Conservation (phyloP, 1,284 basidiomycete genomes). For the Sanghuangporus sanghuang region DNA sequence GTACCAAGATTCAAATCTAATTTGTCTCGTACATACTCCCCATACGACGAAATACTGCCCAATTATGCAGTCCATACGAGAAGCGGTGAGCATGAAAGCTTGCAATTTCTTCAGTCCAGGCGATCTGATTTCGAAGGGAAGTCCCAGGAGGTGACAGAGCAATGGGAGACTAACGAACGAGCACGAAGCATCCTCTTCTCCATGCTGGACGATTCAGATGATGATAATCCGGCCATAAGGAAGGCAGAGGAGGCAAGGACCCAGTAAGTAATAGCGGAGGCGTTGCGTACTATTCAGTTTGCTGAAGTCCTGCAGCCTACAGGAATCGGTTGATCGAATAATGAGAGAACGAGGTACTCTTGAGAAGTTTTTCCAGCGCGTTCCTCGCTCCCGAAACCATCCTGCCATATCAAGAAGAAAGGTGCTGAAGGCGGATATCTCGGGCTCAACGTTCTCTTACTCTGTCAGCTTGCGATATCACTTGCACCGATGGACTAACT, state of each 20-base stretch:
- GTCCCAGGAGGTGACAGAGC: too few relatives aligned
- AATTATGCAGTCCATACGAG: too few relatives aligned
- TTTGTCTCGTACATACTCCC: too few relatives aligned
- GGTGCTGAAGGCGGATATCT: background rate
- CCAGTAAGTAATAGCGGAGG: background rate
- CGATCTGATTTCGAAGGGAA: too few relatives aligned
- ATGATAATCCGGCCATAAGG: constrained; percentile 15
- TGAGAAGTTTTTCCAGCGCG: background rate
- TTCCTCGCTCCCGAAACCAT: background rate
- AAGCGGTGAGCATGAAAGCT: too few relatives aligned
- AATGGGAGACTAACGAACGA: background rate
- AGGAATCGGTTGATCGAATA: background rate
- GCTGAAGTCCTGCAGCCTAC: background rate
- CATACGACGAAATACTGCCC: too few relatives aligned
- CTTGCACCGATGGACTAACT: too few relatives aligned
- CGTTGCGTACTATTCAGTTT: background rate
- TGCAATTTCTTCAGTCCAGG: too few relatives aligned
- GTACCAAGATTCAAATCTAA: too few relatives aligned
- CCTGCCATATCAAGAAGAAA: background rate
- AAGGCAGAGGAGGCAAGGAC: constrained; percentile 12
- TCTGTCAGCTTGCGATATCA: too few relatives aligned
- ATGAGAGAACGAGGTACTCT: background rate
- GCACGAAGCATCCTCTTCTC: background rate
- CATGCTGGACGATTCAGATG: background rate
- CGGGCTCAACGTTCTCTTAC: too few relatives aligned